Conservation (phyloP, 2,329 filamentous ascomycete species). For the Colletotrichum godetiae region DNA sequence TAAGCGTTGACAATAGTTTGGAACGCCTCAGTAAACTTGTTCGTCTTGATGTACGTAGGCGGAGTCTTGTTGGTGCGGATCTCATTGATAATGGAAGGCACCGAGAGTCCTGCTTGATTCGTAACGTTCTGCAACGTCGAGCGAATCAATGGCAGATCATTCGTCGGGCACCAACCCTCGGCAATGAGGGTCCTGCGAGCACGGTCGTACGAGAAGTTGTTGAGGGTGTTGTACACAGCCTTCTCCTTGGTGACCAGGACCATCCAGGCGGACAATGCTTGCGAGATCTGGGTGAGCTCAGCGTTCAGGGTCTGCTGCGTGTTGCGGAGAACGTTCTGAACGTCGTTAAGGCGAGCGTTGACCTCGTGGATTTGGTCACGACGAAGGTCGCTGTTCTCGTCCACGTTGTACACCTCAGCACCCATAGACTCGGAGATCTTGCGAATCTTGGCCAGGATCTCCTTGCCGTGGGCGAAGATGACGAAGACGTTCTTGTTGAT, state of each 20-base stretch:
- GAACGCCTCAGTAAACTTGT: slow-evolving; percentile 98
- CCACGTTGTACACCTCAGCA: slow-evolving; percentile 94
- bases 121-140: slow-evolving; percentile 96
- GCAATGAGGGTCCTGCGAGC: slow-evolving; percentile 96
- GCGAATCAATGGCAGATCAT: slow-evolving; percentile 88
- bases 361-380: slow-evolving; percentile 98
- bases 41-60: slow-evolving; percentile 96
- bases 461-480: slow-evolving; percentile 98
- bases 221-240: slow-evolving; percentile 94
- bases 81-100: slow-evolving; percentile 98
- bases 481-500: slow-evolving; percentile 99
- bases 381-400: slow-evolving; percentile 95
- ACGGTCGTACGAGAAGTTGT: slow-evolving; percentile 96
- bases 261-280: slow-evolving; percentile 96
- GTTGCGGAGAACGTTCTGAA: slow-evolving; percentile 92
- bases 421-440: slow-evolving; percentile 99
- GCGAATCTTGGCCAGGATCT: slow-evolving; percentile 97
- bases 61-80: slow-evolving; percentile 97
- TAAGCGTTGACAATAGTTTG: slow-evolving; percentile 99
- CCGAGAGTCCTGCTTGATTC: slow-evolving; percentile 93
- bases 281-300: slow-evolving; percentile 92
- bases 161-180: slow-evolving; percentile 96
- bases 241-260: slow-evolving; percentile 98
- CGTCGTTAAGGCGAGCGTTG: slow-evolving; percentile 90
- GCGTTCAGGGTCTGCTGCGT: slow-evolving; percentile 94